Conservation (phyloP, 2,329 filamentous ascomycete genomes). For the Dothidotthia symphoricarpi region DNA sequence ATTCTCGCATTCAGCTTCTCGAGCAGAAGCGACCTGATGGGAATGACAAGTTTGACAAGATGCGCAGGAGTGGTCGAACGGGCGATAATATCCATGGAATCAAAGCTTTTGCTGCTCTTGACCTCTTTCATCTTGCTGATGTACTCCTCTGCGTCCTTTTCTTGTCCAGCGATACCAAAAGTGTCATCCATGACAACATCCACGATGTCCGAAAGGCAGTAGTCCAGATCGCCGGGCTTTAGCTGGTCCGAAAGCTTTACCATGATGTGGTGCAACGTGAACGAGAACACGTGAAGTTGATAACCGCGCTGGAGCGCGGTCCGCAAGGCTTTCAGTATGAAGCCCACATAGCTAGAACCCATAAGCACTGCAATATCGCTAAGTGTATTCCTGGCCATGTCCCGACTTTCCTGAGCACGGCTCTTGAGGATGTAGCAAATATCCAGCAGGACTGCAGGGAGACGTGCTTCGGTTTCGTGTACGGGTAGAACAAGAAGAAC, state of each 20-base stretch:
- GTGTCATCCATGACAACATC: constrained; percentile 95
- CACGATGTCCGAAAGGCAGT: constrained; percentile 76
- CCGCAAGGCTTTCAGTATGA: constrained; percentile 87
- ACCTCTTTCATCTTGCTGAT: constrained; percentile 95
- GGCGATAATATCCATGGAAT: constrained; percentile 91
- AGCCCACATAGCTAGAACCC: constrained; percentile 80
- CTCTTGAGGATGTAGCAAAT: constrained; percentile 91
- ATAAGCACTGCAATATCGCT: constrained; percentile 78
- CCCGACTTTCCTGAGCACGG: constrained; percentile 81
- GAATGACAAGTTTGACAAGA: constrained; percentile 72
- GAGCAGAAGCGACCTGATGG: constrained; percentile 72
- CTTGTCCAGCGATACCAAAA: constrained; percentile 86
- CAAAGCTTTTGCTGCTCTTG: constrained; percentile 96
- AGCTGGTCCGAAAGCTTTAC: constrained; percentile 71
- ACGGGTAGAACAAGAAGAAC: constrained; percentile 76
- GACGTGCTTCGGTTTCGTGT: constrained; percentile 67
- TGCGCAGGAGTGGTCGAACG: constrained; percentile 74
- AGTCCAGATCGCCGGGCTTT: constrained; percentile 80
- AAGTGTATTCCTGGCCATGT: constrained; percentile 85
- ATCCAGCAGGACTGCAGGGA: constrained; percentile 84
- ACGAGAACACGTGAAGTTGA: constrained; percentile 92
- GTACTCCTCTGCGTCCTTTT: constrained; percentile 97
- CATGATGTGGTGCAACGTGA: constrained; percentile 88
- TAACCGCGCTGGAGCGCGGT: constrained; percentile 81
- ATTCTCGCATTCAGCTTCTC: constrained; percentile 82